Evolutionary conservation across 1,284 basidiomycete species (phyloP), one percentile per base, ranked within the genome.

Genomic region (Veloporphyrellus conicus): DNA sequence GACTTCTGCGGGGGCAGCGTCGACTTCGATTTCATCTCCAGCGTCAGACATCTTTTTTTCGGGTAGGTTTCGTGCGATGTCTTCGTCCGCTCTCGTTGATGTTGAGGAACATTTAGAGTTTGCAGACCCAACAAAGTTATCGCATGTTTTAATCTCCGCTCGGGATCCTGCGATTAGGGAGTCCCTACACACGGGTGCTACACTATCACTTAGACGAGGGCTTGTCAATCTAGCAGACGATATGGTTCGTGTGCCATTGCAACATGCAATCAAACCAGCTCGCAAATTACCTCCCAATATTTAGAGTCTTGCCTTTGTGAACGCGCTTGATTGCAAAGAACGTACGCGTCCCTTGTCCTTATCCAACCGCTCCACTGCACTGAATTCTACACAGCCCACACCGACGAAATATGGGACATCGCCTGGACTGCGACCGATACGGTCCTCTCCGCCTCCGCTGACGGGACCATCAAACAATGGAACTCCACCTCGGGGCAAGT

Each of bases 71-170:
- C 56, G 55, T 66, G 58, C 59, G 78, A 82, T 84, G 88, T 90
- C 88, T 82, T 91, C 88, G 78, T 91, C 84, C 88, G 87, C 89
- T 86, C 72, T 90, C 86, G 84, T 89, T 79, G 85, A 90, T 87
- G 84, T 11, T 63, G 69, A 59, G 68, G 63, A 61, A 68, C n/a
- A 69, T 72, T 63, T 72, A 77, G 70, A 66, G 78, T 82, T 79
- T 50, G 44, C 32, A 41, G 15, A 15, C n/a, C 38, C 19, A 43
- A 38, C 29, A 56, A 41, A 14, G 55, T 54, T 54, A 50, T 47
- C 9, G 1, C n/a, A 18, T 1, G 10, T 47, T 81, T 78, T 4
- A 67, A 67, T 58, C 71, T 72, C 81, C 74, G 82, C 63, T 58
- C 74, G 78, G 77, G 46, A 54, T 60, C 53, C 44, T 43, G 46